Evolutionary conservation across 371 early-diverging fungal species (phyloP), one percentile per base, ranked within the genome.

Genomic region (Mucor irregularis): DNA sequence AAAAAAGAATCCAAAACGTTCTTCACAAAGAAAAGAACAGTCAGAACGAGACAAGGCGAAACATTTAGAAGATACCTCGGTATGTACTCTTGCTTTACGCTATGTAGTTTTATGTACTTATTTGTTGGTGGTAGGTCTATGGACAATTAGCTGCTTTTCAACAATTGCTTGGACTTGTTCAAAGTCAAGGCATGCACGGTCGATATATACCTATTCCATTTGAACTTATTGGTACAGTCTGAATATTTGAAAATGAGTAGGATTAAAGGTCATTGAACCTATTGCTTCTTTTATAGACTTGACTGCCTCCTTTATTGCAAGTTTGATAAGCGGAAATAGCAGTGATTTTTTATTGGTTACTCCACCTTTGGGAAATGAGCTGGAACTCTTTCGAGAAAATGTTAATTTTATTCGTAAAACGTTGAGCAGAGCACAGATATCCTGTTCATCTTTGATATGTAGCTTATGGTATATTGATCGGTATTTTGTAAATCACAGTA

Each of bases 381-480:
- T 55, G 9, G 42, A 54, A 37, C 46, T 47, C 26, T 52, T 53
- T 21, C 44, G 62, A 46, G 44, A 65, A 45, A 52, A 74, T 34
- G 74, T 71, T 11, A 76, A 80, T 46, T 83, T 83, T 54, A 80
- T 83, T 35, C 73, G 76, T 4, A 69, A 67, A 26, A 79, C 79
- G 5, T 62, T 83, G 11, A 60, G 73, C 21, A 74, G 73, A 34
- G 81, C 83, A 1, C 81, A 80, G 48, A 67, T 80, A 25, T 76
- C 80, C 0, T 83, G 78, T 52, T 76, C 81, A 4, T 80, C 81
- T 0, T 69, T 83, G 9, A 64, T 83, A 7, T 70, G 79, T 7
- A 69, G 80, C 38, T 64, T 83, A 26, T 79, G 77, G 61, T 83
- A 83, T 26, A 74, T 79, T 28, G 83, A 83, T 52, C 74, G 74